These are phyloP conservation scores for Ganoderma resinaceum DNA, from an alignment of 1,284 basidiomycete genomes.

Conservation along the genomic window DNA sequence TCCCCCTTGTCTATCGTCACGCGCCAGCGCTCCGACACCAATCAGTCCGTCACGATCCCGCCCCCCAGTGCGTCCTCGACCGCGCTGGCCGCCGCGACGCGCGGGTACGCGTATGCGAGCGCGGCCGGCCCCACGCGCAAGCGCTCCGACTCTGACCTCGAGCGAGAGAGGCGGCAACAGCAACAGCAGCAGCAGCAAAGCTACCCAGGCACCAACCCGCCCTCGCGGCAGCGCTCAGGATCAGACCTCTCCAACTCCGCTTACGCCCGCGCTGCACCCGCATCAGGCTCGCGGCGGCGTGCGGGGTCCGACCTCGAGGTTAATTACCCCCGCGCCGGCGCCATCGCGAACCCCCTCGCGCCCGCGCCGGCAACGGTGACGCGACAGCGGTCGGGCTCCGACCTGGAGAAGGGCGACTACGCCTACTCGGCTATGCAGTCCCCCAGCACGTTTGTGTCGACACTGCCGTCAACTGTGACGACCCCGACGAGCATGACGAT, in stretches of 20 bases:
- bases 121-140: constrained; percentile 6
- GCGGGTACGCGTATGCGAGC: neutral
- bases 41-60: constrained; percentile 9
- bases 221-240: neutral
- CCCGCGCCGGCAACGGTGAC: neutral
- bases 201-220: neutral
- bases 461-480: constrained; percentile 13
- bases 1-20: neutral
- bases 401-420: neutral
- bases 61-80: constrained; percentile 12
- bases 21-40: constrained; percentile 22
- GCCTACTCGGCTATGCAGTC: neutral
- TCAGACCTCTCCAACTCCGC: constrained; percentile 5
- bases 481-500: constrained; percentile 22
- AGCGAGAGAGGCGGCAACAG: neutral
- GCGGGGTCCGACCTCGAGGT: constrained; percentile 16
- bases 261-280: neutral
- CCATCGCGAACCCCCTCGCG: neutral
- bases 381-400: neutral
- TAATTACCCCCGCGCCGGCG: neutral
- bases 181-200: neutral
- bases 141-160: constrained; percentile 13
- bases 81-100: constrained; percentile 16
- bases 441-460: constrained; percentile 1
- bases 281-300: constrained; percentile 7